Base-by-base conservation (phyloP, 139 green algal genomes). In the Desmodesmus armatus region DNA sequence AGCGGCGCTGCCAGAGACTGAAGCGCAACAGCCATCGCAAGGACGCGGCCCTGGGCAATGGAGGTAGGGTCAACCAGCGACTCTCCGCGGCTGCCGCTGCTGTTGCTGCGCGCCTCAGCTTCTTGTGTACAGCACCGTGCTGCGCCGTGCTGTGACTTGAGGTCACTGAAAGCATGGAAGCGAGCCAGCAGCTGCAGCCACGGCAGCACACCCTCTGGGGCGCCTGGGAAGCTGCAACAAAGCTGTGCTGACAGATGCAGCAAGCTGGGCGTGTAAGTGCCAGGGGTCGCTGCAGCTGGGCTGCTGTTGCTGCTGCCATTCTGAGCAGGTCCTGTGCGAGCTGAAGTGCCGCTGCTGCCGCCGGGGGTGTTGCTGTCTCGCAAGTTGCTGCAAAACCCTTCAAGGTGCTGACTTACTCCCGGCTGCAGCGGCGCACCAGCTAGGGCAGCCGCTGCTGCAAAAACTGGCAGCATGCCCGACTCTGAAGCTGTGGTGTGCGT, bases 231-330 rank as follows among this genome's bases (percentile, higher is more conserved):
- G n/a, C n/a, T n/a, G 13, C 33, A 43, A 41, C 73, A n/a, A 41
- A 47, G 39, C 73, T 80, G 73, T 15, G 33, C 3, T 11, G 47
- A 29, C 1, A 80, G 73, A 5, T 67, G 47, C 4, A 49, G 39
- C 60, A 69, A 11, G 60, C 60, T 69, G 60, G 60, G 37, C 5
- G 23, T 44, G 33, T n/a, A n/a, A 6, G 9, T 63, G 71, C 71
- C n/a, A n/a, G n/a, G n/a, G n/a, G n/a, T n/a, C 63, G 71, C 43
- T 41, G 71, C 5, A 0, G 62, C 7, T 71, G 13, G 25, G n/a
- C 31, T 47, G 23, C 49, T 80, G 73, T 49, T 80, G 73, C 73
- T 55, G 55, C 40, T 43, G 44, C n/a, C 23, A 41, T n/a, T n/a
- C n/a, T n/a, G n/a, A n/a, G n/a, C n/a, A n/a, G n/a, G n/a, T n/a